Evolutionary conservation across 208 protist genomes (phyloP).

Genomic region (Acanthamoeba castellanii): DNA sequence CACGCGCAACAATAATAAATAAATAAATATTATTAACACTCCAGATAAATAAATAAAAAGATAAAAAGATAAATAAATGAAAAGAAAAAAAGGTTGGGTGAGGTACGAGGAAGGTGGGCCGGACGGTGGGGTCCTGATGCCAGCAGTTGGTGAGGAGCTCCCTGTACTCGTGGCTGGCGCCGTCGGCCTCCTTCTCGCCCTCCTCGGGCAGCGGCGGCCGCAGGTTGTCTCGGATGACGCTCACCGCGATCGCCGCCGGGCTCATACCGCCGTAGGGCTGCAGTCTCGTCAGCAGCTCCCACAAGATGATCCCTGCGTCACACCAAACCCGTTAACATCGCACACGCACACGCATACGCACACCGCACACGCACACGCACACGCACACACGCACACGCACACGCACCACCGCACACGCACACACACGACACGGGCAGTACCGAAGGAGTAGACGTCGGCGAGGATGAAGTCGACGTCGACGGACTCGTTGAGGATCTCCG

Average conservation of each 20-base stretch:
- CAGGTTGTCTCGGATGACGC: conserved; percentile 34
- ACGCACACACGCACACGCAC: too few relatives aligned
- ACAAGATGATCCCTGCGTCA: conserved; percentile 45
- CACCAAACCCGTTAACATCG: not conserved
- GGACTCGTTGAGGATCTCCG: conserved; percentile 30
- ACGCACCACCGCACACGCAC: too few relatives aligned
- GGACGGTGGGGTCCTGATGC: conserved; percentile 23
- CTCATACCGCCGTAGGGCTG: conserved; percentile 46
- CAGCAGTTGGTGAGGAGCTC: conserved; percentile 55
- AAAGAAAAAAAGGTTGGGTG: not conserved
- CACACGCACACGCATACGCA: not conserved
- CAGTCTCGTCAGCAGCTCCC: conserved; percentile 35
- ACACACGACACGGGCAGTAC: not conserved
- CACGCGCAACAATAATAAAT: not conserved
- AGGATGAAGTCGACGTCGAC: not conserved
- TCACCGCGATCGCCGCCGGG: conserved; percentile 45
- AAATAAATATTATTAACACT: not conserved
- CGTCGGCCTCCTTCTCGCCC: not conserved
- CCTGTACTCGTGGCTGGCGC: not conserved
- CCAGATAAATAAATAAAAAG: too few relatives aligned
- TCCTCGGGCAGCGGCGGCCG: not conserved
- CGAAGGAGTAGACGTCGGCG: conserved; percentile 59
- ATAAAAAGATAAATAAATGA: not conserved
- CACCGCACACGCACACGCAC: too few relatives aligned
- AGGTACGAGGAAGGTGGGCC: conserved; percentile 50